Conservation (phyloP, 2,329 filamentous ascomycete genomes). For the Daldinia sp. region DNA sequence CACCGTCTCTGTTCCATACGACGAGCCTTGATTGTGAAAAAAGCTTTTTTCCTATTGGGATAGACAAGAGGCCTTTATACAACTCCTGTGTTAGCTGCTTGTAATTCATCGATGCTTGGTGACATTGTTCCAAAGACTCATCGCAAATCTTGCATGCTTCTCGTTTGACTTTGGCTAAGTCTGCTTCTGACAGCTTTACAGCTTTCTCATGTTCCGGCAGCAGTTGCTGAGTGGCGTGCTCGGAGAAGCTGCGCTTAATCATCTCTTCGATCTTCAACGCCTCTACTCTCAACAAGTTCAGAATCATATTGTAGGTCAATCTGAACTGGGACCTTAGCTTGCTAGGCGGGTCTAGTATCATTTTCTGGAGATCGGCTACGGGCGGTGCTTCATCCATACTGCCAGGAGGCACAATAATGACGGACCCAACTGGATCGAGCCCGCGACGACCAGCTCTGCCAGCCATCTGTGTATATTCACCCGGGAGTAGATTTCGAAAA, state of each 20-base stretch:
- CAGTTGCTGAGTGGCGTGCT: conserved; percentile 94
- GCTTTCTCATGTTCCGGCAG: conserved; percentile 95
- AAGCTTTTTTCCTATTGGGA: conserved; percentile 82
- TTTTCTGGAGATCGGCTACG: conserved; percentile 81
- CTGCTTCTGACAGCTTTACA: conserved; percentile 89
- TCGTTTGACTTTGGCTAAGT: conserved; percentile 87
- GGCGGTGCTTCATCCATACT: conserved; percentile 87
- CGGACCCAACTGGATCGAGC: conserved; percentile 89
- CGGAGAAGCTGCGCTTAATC: conserved; percentile 99
- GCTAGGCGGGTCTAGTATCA: conserved; percentile 95
- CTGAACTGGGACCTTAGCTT: conserved; percentile 96
- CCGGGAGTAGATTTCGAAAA: conserved; percentile 89
- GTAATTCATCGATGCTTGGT: conserved; percentile 82
- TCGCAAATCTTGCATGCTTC: conserved; percentile 86
- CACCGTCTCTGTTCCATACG: conserved; percentile 84
- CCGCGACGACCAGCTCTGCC: conserved; percentile 92
- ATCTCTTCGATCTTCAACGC: conserved; percentile 99
- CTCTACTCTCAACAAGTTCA: conserved; percentile 93
- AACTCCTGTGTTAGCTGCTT: conserved; percentile 82
- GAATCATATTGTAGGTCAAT: conserved; percentile 98
- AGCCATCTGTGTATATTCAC: conserved; percentile 99
- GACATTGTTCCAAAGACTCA: conserved; percentile 78
- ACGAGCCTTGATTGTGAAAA: conserved; percentile 79
- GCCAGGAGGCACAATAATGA: conserved; percentile 88
- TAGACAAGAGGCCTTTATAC: conserved; percentile 77